A percentile compares a stretch with the other conserved stretches of the same genome.
phyloP scores from a whole-genome alignment of 208 protist species.

The Trypanosoma cruzi region DNA sequence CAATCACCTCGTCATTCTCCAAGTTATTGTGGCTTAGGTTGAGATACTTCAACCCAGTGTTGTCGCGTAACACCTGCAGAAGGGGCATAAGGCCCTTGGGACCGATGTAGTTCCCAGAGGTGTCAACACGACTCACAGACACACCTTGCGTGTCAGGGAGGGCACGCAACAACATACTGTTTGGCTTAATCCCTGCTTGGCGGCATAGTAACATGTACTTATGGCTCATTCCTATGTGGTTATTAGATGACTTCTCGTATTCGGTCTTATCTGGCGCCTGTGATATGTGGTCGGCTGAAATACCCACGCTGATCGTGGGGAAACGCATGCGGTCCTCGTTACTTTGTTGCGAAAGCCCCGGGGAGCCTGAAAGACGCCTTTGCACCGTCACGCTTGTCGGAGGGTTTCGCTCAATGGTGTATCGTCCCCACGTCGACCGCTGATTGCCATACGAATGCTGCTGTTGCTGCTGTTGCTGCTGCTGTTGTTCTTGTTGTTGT shows the following conservation, averaged over 20 bases:
- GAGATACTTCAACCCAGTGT: constrained; percentile 35
- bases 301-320: background rate
- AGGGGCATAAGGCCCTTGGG: constrained; percentile 49
- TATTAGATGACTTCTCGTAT: background rate
- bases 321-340: constrained; percentile 3
- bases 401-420: constrained; percentile 3
- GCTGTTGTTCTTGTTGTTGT: background rate
- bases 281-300: background rate
- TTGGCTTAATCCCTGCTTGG: constrained; percentile 32
- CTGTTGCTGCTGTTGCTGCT: too few species aligned
- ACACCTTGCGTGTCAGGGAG: constrained; percentile 16
- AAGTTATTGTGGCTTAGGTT: constrained; percentile 53
- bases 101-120: constrained; percentile 61
- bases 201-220: constrained; percentile 37
- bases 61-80: constrained; percentile 36
- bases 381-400: background rate
- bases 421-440: constrained; percentile 18
- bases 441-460: background rate
- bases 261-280: constrained; percentile 5
- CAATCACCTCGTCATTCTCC: constrained; percentile 46
- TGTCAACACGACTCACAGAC: constrained; percentile 42
- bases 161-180: constrained; percentile 29
- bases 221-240: constrained; percentile 9
- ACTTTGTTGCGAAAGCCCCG: background rate
- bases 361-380: constrained; percentile 4